These are phyloP conservation scores for Artemisia tridentata DNA, from an alignment of 129 eudicot species.

Conservation along the genomic window DNA sequence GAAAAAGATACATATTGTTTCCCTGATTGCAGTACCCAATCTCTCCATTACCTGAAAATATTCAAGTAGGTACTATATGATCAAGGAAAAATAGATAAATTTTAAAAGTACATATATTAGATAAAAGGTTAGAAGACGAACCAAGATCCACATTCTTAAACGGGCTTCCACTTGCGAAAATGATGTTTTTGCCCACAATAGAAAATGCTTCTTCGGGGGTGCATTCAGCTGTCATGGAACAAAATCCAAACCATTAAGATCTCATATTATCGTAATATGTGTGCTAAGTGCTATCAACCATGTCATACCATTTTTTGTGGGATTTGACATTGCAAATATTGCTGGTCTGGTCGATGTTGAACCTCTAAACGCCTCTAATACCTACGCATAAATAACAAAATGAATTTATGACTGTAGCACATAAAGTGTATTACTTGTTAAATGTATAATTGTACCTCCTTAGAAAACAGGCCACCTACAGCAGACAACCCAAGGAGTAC, in stretches of 20 bases:
- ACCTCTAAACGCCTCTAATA: constrained; percentile 70
- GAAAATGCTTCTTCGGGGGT: constrained; percentile 91
- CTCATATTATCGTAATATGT: background rate
- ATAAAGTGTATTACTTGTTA: background rate
- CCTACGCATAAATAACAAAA: constrained; percentile 34
- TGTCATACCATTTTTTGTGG: constrained; percentile 71
- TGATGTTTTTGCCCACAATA: constrained; percentile 73
- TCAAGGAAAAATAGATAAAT: too few relatives aligned
- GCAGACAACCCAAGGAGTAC: constrained; percentile 94
- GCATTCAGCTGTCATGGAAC: constrained; percentile 64
- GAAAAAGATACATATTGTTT: constrained; percentile 94
- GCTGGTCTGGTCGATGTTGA: constrained; percentile 94
- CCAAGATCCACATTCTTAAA: constrained; percentile 86
- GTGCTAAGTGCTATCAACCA: constrained; percentile 20
- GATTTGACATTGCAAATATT: constrained; percentile 91
- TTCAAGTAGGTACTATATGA: background rate
- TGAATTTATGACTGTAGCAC: background rate
- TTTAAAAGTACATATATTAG: constrained; percentile 5
- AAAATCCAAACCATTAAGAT: constrained; percentile 1
- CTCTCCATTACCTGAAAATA: constrained; percentile 63
- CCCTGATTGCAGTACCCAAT: constrained; percentile 93
- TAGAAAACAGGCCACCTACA: constrained; percentile 81
- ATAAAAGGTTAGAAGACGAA: constrained; percentile 30
- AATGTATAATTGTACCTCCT: constrained; percentile 54
- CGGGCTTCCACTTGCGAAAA: constrained; percentile 94